Evolutionary conservation across 148 eudicot genomes (phyloP), one percentile per base, ranked within the genome.

Genomic region (Cornus florida): DNA sequence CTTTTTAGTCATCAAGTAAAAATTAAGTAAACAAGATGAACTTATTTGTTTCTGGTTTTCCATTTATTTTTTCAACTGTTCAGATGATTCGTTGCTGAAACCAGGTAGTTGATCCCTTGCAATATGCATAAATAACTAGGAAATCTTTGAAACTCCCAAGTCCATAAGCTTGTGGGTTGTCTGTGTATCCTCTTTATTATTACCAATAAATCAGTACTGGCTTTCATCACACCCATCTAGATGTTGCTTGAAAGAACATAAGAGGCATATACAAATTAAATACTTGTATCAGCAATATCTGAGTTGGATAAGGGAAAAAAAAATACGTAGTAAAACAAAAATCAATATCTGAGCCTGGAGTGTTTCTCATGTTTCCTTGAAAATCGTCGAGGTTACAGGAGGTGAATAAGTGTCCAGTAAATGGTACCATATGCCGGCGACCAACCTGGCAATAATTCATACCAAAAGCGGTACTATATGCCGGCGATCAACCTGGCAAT

Each of bases 21-120:
- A 11, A 20, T 19, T 35, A 38, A 2, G 13, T 62, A 19, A 3
- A 62, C 9, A n/a, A 62, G 23, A 62, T 17, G 66, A 19, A 6
- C 23, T 19, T 62, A 62, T 22, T 39, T 38, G 23, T 20, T 14
- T 75, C 22, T 14, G 14, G 35, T 23, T 43, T 43, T 67, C 28
- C 24, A 53, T 24, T 62, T 66, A 12, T 35, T 67, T 2, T 35
- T 67, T 0, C 13, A 33, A 75, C 22, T 76, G 32, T 20, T 75
- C 46, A 39, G 78, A 75, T 10, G 31, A 75, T 41, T 56, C 24
- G 9, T 66, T 75, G 81, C 67, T 73, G 23, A 67, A 17, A 31
- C 50, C 33, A 32, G 16, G 69, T 33, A 11, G 19, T 70, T 78
- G 57, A 70, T 78, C 7, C 41, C 13, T 32, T 75, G 14, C 22